Base-by-base conservation (phyloP, 345 rosid species). In the Gossypium bickii region DNA sequence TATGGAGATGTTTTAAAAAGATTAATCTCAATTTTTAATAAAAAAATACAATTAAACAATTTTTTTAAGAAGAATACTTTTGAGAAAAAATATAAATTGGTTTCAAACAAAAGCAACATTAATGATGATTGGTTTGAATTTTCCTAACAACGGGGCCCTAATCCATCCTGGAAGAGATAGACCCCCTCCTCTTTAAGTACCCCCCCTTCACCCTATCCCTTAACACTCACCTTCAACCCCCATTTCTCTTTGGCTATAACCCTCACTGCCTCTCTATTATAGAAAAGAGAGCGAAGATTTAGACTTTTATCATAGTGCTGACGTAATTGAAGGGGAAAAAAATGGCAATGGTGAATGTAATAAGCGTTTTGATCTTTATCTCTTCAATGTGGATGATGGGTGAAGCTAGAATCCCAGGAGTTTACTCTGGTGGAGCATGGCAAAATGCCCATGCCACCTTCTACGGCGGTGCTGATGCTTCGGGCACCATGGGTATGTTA, bases 391-490 rank as follows among this genome's bases (percentile, higher is more conserved):
- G 79, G 62, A 17, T 76, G 2, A 20, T 77, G 1, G 78, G 65
- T 68, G 90, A 93, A 70, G 93, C 93, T 34, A 89, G 92, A 74
- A 86, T 91, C 75, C 94, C 98, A 6, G 94, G 97, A 4, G 86
- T 78, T 22, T 93, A 86, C 89, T 16, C 48, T 12, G 98, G 97
- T 2, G 90, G 89, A 0, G 64, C 80, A 0, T 93, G 97, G 98
- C 85, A 91, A 81, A 83, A 16, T 47, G 97, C 98, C 22, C 98
- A 93, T 73, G 98, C 98, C 41, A 91, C 98, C 73, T 93, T 93
- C 86, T 93, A 93, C 59, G 98, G 97, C 12, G 98, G 97, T 47
- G 72, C 85, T 27, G 98, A 91, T 80, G 97, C 97, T 79, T 89
- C 97, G 9, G 98, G 98, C 43, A 93, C 98, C 67, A 89, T 89